Evolutionary conservation across 495 filamentous ascomycete species (phyloP).

Genomic region (Parathielavia hyrcaniae): DNA sequence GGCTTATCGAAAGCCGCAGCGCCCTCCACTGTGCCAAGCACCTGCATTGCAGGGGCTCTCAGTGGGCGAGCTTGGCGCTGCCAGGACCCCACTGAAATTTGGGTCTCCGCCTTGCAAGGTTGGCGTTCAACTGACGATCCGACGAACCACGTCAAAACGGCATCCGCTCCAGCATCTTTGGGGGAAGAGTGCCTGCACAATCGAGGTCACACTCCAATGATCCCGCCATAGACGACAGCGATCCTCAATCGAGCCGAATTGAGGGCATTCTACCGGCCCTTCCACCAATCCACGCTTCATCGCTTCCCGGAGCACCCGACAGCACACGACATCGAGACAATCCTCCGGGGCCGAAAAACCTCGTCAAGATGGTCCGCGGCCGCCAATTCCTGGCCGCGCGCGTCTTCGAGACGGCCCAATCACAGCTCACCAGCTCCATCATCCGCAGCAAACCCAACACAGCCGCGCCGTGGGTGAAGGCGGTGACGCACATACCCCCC

Average conservation of each 20-base stretch:
- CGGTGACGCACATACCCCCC: constrained; percentile 69
- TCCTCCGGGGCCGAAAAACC: background rate
- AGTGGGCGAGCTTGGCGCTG: background rate
- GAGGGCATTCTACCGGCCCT: background rate
- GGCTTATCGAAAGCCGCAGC: constrained; percentile 18
- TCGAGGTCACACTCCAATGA: background rate
- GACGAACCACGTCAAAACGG: constrained; percentile 1
- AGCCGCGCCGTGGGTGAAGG: constrained; percentile 70
- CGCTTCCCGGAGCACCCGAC: background rate
- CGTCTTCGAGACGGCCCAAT: constrained; percentile 61
- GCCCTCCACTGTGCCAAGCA: constrained; percentile 2
- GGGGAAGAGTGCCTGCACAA: background rate
- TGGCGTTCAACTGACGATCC: background rate
- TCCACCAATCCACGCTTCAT: background rate
- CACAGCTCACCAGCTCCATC: constrained; percentile 49
- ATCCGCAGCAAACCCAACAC: constrained; percentile 8
- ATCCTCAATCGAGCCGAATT: constrained; percentile 1
- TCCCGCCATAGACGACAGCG: background rate
- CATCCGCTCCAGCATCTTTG: background rate
- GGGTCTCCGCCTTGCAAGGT: background rate
- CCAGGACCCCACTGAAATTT: constrained; percentile 5
- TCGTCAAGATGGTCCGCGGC: constrained; percentile 24
- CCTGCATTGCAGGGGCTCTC: background rate
- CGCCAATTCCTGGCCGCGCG: constrained; percentile 67
- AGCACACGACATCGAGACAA: background rate